phyloP scores from a whole-genome alignment of 2,329 filamentous ascomycete genomes.

The Lomentospora prolificans region DNA sequence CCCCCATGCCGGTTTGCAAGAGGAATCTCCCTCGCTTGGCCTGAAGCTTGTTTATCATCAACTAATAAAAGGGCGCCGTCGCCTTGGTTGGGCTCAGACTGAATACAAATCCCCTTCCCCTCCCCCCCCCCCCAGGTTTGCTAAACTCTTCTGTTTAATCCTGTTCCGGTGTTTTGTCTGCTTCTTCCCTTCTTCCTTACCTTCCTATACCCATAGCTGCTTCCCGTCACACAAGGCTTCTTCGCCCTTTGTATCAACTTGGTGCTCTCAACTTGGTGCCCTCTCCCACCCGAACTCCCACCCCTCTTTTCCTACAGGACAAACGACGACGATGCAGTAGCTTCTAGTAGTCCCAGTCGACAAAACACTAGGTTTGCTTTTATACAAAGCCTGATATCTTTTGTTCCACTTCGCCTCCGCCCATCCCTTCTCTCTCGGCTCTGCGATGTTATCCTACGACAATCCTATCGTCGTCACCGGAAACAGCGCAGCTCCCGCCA shows the following conservation, averaged over 20 bases:
- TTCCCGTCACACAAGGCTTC: background rate
- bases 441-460: constrained; percentile 42
- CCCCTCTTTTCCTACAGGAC: too few relatives aligned
- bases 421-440: constrained; percentile 1
- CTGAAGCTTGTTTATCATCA: background rate
- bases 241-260: background rate
- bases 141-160: background rate
- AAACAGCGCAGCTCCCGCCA: constrained; percentile 8
- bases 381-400: background rate
- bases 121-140: background rate
- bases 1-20: background rate
- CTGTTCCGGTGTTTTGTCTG: background rate
- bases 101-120: constrained; percentile 1
- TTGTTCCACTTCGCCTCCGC: background rate
- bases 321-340: too few relatives aligned
- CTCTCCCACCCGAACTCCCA: too few relatives aligned
- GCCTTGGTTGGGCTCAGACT: background rate
- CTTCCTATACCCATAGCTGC: background rate
- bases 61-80: constrained; percentile 2
- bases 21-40: background rate
- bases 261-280: too few relatives aligned
- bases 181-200: background rate
- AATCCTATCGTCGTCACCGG: constrained; percentile 34
- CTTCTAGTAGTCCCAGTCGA: too few relatives aligned
- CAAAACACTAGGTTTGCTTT: background rate